Percentiles rank a stretch among this genome's conserved stretches.
These are phyloP conservation scores for Infundibulicybe gibba DNA, from an alignment of 768 basidiomycete genomes.

Conservation along the genomic window DNA sequence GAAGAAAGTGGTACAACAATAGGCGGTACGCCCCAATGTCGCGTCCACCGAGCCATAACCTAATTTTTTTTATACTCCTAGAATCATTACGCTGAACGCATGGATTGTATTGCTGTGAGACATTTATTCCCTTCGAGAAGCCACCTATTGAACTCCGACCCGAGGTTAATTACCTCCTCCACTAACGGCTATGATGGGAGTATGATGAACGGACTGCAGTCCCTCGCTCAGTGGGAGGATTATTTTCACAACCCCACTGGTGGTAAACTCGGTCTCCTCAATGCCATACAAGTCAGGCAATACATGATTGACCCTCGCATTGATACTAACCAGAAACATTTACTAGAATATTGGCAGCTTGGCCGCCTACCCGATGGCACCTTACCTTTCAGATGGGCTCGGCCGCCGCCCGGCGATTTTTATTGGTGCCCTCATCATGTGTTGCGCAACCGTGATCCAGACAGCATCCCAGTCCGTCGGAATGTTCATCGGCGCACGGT, in stretches of 20 bases:
- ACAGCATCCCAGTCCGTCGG: constrained; percentile 65
- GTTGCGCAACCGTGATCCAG: constrained; percentile 63
- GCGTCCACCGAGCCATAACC: too few relatives aligned
- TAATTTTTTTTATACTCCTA: constrained; percentile 19
- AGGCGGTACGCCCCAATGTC: too few relatives aligned
- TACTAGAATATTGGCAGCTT: constrained; percentile 67
- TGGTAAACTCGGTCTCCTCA: constrained; percentile 63
- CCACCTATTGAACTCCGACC: background rate
- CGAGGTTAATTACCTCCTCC: constrained; percentile 69
- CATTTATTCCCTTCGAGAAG: background rate
- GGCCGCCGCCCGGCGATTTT: constrained; percentile 67
- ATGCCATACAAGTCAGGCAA: constrained; percentile 63
- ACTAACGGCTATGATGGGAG: constrained; percentile 76
- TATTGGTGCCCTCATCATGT: constrained; percentile 71
- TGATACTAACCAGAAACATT: background rate
- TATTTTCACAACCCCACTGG: constrained; percentile 63
- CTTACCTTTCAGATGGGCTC: constrained; percentile 68
- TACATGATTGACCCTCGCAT: background rate
- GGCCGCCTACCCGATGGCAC: constrained; percentile 66
- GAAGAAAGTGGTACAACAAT: too few relatives aligned
- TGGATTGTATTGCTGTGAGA: constrained; percentile 70
- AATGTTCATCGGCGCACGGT: constrained; percentile 82
- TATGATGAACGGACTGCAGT: constrained; percentile 81
- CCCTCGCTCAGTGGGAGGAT: constrained; percentile 57
- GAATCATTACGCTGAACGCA: constrained; percentile 58